Percentiles rank a stretch among this genome's conserved stretches.
phyloP scores from a whole-genome alignment of 2,329 filamentous ascomycete genomes.

The Talaromyces sp. region DNA sequence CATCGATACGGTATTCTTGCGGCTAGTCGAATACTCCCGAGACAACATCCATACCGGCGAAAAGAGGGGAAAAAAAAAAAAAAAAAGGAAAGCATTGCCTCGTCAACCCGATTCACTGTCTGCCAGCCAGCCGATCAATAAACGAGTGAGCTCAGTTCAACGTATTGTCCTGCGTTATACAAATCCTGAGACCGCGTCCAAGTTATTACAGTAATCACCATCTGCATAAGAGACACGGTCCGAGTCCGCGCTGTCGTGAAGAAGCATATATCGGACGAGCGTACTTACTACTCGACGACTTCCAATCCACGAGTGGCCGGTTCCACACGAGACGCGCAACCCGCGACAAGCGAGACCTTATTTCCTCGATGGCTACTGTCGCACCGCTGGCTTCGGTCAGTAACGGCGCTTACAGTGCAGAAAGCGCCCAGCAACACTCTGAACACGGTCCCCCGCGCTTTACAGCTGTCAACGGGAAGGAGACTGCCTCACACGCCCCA shows the following conservation, averaged over 20 bases:
- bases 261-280: neutral
- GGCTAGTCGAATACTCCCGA: no score
- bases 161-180: neutral
- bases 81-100: no score
- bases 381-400: conserved; percentile 25
- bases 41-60: no score
- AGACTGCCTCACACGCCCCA: conserved; percentile 11
- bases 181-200: neutral
- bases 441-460: conserved; percentile 41
- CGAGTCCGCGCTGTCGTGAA: neutral
- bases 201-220: neutral
- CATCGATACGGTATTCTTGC: no score
- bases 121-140: neutral
- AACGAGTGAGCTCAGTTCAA: neutral
- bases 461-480: conserved; percentile 42
- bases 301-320: neutral
- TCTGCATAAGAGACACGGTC: neutral
- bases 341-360: neutral
- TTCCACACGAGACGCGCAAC: neutral
- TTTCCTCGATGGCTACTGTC: conserved; percentile 28
- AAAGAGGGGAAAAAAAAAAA: no score
- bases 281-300: neutral
- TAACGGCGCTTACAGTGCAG: conserved; percentile 27
- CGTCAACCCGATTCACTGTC: no score
- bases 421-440: conserved; percentile 26